phyloP scores from a whole-genome alignment of 768 basidiomycete species.

The Cystofilobasidium bisporidii region DNA sequence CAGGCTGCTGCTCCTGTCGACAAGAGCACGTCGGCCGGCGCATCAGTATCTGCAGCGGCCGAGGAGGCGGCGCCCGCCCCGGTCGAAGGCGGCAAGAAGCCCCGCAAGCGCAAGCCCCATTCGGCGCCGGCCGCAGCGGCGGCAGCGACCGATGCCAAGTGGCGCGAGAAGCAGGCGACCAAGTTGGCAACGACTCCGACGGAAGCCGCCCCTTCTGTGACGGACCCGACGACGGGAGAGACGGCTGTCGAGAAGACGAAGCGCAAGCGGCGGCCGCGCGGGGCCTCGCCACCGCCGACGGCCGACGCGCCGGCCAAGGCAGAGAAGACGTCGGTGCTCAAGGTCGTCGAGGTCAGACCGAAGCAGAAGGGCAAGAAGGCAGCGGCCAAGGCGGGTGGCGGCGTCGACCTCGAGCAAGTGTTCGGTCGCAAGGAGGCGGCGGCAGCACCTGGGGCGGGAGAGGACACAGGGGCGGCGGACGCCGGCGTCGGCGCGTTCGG shows the following conservation, averaged over 20 bases:
- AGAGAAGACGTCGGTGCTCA: conserved; percentile 28
- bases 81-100: not conserved
- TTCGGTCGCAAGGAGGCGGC: not conserved
- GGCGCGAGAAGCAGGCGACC: conserved; percentile 5
- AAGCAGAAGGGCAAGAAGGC: not conserved
- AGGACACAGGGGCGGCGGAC: not conserved
- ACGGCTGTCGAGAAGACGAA: not conserved
- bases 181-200: not conserved
- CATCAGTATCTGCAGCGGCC: not conserved
- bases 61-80: no score
- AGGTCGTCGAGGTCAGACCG: conserved; percentile 26
- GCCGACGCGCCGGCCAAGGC: not conserved
- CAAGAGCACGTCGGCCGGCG: not conserved
- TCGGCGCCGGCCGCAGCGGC: not conserved
- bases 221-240: not conserved
- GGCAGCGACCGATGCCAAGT: not conserved
- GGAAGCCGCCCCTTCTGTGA: no score
- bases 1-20: not conserved
- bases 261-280: not conserved
- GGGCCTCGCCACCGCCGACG: not conserved
- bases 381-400: not conserved
- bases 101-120: conserved; percentile 13
- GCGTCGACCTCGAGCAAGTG: not conserved
- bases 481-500: not conserved
- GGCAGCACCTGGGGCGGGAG: no score